A percentile compares a stretch with the other conserved stretches of the same genome.
phyloP scores from a whole-genome alignment of 257 asterid genomes.

The Nicotiana knightiana region DNA sequence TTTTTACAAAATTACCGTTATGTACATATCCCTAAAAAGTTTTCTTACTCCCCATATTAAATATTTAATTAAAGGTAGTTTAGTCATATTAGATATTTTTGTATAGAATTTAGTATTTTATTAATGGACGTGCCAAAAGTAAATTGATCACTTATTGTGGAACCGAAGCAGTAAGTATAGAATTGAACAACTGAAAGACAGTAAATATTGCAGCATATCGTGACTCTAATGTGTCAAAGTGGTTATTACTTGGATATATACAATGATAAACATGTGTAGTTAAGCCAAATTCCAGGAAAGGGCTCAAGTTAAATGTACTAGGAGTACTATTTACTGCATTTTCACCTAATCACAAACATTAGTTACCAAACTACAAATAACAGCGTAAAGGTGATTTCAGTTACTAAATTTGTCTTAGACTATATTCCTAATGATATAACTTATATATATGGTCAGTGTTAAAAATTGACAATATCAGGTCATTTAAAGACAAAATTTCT shows the following conservation, averaged over 20 bases:
- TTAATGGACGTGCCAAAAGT: too few species aligned
- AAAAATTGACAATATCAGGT: not conserved
- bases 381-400: not conserved
- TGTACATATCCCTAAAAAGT: too few species aligned
- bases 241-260: not conserved
- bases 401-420: not conserved
- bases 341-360: not conserved
- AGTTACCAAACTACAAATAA: not conserved
- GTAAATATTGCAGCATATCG: not conserved
- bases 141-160: too few species aligned
- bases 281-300: not conserved
- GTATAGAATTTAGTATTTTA: too few species aligned
- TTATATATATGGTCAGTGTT: not conserved
- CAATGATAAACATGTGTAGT: not conserved
- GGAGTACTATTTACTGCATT: not conserved
- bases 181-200: not conserved
- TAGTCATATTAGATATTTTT: too few species aligned
- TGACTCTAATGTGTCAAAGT: not conserved
- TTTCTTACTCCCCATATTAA: too few species aligned
- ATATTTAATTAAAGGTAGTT: too few species aligned
- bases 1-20: too few species aligned
- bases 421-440: not conserved
- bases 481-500: not conserved
- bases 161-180: not conserved
- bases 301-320: not conserved